Evolutionary conservation across 2,329 filamentous ascomycete species (phyloP), one percentile per base, ranked within the genome.

Genomic region (Phyllachora maydis): DNA sequence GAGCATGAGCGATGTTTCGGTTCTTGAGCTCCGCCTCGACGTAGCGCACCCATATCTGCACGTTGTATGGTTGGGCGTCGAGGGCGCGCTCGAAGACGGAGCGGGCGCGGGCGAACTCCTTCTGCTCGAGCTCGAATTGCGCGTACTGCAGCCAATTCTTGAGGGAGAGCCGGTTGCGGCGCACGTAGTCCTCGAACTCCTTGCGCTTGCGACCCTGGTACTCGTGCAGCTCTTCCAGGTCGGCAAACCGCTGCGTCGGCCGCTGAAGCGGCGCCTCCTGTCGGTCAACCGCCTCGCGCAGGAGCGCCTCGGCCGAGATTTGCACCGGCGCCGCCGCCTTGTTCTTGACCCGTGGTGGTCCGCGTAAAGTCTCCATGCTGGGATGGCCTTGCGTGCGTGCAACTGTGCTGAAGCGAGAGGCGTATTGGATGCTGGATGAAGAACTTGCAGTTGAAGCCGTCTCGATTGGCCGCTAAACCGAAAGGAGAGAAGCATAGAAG

Each of bases 101-200:
- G 19, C 88, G 65, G 15, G 88, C 88, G 26, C 88, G 75, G 26
- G 75, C 71, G 49, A 79, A 93, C 53, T 98, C 88, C 50, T 95
- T 95, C 52, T 98, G 88, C 46, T 98, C 85, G 30, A 95, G 62
- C 54, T 98, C 88, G 79, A 83, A 98, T 37, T 78, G 68, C 26
- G 88, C 85, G 59, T 98, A 98, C 41, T 83, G 77, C 63, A 88
- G 81, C 88, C 88, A 98, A 50, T 95, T 95, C 58, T 91, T 91
- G 63, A 95, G 82, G 42, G 90, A 92, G 44, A 93, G 64, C 41
- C 85, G 59, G 44, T 95, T 95, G 33, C 88, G 76, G 33, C 82
- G 73, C 30, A 95, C 79, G 72, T 95, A 95, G 56, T 92, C 79
- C 51, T 98, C 88, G 38, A 92, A 98, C 41, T 92, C 88, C 48